Conservation (phyloP, 768 basidiomycete species). For the Termitomyces sp. region DNA sequence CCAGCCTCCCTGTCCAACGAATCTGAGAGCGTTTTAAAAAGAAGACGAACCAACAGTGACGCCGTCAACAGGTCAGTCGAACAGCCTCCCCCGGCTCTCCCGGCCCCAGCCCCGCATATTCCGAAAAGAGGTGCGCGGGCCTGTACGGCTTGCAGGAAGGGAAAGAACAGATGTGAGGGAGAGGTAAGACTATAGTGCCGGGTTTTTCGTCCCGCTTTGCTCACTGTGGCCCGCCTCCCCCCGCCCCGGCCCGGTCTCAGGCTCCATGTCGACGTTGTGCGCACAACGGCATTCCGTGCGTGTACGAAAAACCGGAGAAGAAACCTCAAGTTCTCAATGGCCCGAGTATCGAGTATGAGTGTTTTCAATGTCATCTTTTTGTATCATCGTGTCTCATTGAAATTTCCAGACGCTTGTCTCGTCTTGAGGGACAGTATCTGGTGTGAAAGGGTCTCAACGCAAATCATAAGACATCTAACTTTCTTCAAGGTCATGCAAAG, state of each 20-base stretch:
- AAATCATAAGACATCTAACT: slow-evolving; percentile 1
- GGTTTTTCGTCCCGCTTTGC: slow-evolving; percentile 38
- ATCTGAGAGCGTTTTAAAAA: slow-evolving; percentile 51
- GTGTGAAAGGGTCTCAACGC: slow-evolving; percentile 30
- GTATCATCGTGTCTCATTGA: slow-evolving; percentile 20
- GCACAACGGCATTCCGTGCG: slow-evolving; percentile 69
- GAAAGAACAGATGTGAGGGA: slow-evolving; percentile 92
- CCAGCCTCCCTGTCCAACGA: slow-evolving; percentile 53
- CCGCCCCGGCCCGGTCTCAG: slow-evolving; percentile 70
- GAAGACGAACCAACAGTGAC: slow-evolving; percentile 42
- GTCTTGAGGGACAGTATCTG: slow-evolving; percentile 82
- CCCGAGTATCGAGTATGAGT: slow-evolving; percentile 66
- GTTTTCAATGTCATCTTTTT: background rate
- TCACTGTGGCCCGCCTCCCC: slow-evolving; percentile 64
- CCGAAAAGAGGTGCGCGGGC: slow-evolving; percentile 88
- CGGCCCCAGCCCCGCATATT: slow-evolving; percentile 48
- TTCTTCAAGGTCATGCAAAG: slow-evolving; percentile 74
- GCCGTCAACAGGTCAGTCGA: slow-evolving; percentile 21
- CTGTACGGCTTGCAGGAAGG: slow-evolving; percentile 84
- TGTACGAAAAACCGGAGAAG: slow-evolving; percentile 92
- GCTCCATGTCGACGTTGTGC: slow-evolving; percentile 89
- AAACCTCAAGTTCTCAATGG: slow-evolving; percentile 60
- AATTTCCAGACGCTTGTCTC: slow-evolving; percentile 54
- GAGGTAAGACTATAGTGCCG: slow-evolving; percentile 52
- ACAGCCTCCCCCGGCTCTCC: slow-evolving; percentile 30